Base-by-base conservation (phyloP, 306 rosid genomes). In the Benincasa hispida region DNA sequence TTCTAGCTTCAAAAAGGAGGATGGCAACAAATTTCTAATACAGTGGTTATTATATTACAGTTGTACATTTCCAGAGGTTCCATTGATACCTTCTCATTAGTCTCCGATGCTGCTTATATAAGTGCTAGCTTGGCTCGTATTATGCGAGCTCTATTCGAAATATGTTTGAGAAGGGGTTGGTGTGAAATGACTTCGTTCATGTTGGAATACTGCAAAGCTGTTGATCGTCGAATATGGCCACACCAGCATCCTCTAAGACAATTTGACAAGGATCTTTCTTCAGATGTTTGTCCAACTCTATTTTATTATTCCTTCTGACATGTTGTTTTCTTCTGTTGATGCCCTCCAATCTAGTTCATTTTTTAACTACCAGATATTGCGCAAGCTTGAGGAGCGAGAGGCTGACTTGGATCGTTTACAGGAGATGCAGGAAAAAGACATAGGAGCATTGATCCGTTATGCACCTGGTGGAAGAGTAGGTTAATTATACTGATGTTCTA, bases 101-200 rank as follows among this genome's bases (percentile, higher is more conserved):
- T 93, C 75, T 93, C 98, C 82, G 98, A 93, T 86, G 98, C 98
- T 76, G 74, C 97, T 75, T 93, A 93, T 65, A 93, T 93, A 76
- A 91, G 98, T 87, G 98, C 98, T 67, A 91, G 98, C 88, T 85
- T 91, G 90, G 97, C 97, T 59, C 96, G 98, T 78, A 93, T 93
- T 70, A 84, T 89, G 79, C 87, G 98, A 77, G 98, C 98, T 61
- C 84, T 93, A 81, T 93, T 91, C 80, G 98, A 93, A 87, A 90
- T 93, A 75, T 93, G 97, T 72, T 78, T 93, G 74, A 87, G 97
- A 56, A 91, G 89, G 78, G 96, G 97, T 84, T 93, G 98, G 98
- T 88, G 91, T 66, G 98, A 91, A 86, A 93, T 91, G 94, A 56
- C 96, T 53, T 42, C 91, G 85, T 91, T 90, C 82, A 88, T 93